Conservation (phyloP, 371 early-diverging fungal species). For the Quaeritorhiza haematococci region DNA sequence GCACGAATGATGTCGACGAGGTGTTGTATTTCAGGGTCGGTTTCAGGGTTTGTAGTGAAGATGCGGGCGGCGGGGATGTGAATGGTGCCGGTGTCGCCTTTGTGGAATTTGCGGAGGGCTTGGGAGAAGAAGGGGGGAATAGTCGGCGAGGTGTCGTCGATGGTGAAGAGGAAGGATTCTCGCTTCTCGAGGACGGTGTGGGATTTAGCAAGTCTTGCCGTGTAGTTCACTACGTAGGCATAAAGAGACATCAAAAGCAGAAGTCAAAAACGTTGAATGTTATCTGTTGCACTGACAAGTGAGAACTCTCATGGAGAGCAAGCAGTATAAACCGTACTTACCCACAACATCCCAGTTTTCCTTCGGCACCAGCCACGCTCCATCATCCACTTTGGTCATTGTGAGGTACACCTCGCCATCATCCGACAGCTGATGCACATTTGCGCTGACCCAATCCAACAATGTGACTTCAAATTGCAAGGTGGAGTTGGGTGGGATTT, state of each 20-base stretch:
- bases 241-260: neutral
- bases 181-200: slow-evolving; percentile 1
- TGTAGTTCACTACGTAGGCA: slow-evolving; percentile 12
- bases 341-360: slow-evolving; percentile 17
- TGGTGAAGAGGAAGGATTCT: neutral
- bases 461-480: slow-evolving; percentile 42
- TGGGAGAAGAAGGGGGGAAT: slow-evolving; percentile 11
- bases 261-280: slow-evolving; percentile 1
- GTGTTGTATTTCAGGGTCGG: neutral
- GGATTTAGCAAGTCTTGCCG: slow-evolving; percentile 1
- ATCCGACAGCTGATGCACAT: slow-evolving; percentile 6
- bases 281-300: neutral
- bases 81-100: slow-evolving; percentile 16
- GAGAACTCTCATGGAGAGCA: neutral
- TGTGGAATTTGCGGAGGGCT: slow-evolving; percentile 19
- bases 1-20: too few species aligned
- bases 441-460: slow-evolving; percentile 9
- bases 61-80: slow-evolving; percentile 6
- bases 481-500: slow-evolving; percentile 43
- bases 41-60: neutral
- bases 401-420: slow-evolving; percentile 14
- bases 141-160: neutral
- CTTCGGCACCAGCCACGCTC: slow-evolving; percentile 18
- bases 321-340: neutral
- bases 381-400: slow-evolving; percentile 11